These are phyloP conservation scores for Camellia japonica DNA, from an alignment of 148 eudicot species.

Conservation along the genomic window DNA sequence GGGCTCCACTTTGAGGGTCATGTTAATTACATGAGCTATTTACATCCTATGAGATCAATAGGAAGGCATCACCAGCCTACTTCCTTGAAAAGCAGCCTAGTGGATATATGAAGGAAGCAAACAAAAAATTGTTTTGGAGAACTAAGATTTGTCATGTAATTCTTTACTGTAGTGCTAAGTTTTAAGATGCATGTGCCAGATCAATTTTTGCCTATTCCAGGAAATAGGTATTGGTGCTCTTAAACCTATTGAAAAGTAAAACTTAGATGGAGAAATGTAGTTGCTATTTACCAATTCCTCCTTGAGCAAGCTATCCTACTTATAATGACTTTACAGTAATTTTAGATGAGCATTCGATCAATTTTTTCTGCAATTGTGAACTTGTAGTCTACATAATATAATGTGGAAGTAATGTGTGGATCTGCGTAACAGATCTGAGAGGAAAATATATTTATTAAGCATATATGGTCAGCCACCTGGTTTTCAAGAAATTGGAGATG, in stretches of 20 bases:
- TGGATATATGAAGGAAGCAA: neutral
- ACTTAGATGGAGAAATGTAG: neutral
- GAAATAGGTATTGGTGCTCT: neutral
- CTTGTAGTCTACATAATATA: neutral
- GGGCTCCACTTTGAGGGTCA: neutral
- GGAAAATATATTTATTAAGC: neutral
- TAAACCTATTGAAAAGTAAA: no score
- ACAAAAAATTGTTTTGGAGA: no score
- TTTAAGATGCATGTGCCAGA: neutral
- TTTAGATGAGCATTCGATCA: neutral
- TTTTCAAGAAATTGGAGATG: constrained; percentile 1
- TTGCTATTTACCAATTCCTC: neutral
- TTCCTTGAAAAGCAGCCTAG: neutral
- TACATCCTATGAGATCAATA: neutral
- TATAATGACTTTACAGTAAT: neutral
- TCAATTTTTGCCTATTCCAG: neutral
- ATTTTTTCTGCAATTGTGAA: neutral
- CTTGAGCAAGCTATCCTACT: neutral
- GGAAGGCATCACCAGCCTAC: neutral
- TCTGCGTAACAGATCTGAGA: neutral
- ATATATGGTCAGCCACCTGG: neutral
- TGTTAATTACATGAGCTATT: neutral
- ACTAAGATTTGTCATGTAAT: neutral
- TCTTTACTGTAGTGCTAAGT: neutral
- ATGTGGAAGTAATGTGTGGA: neutral